Base-by-base conservation (phyloP, 2,329 filamentous ascomycete species). In the Scopulariopsis brevicaulis region DNA sequence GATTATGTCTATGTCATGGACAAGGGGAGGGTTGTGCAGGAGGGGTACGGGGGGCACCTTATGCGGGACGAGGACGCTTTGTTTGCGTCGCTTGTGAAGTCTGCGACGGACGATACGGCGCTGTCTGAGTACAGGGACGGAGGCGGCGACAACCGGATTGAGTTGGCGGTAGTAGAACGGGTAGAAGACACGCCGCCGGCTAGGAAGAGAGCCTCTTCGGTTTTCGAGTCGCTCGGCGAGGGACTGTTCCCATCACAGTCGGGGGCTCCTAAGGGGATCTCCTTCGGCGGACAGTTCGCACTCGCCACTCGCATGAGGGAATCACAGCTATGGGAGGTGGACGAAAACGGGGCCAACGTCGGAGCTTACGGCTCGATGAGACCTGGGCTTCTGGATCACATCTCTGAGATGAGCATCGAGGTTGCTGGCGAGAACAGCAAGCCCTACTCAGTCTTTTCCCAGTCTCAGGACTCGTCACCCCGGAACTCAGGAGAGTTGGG, bases 1-100 rank as follows among this genome's bases (percentile, higher is more conserved):
- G 91, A 97, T 62, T 92, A 86, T 61, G 80, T 95, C 0, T 96
- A 92, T 63, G 80, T 96, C 12, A 74, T 97, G 67, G 86, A 93
- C 35, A 72, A 83, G 12, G 87, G 89, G 0, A 68, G 67, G 0
- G 74, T 96, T 0, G 79, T 87, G 0, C 83, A 91, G 64, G 76
- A 87, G 63, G 93, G 91, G 0, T 80, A 82, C 60, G 79, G 82
- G 25, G 73, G 73, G 51, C 74, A 81, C 1, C 68, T 93, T 5
- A 76, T 78, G 24, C 66, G 68, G 18, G 69, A 74, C 25, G 61
- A 64, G 24, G 68, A 66, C 5, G 77, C 79, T 1, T 64, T 74
- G 0, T 82, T 86, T 64, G 71, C 75, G 1, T 67, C 71, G 0
- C 68, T 81, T 24, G 58, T 72, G 2, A 62, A 70, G 1, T 24